Conservation (phyloP, 352 stramenopile genomes). For the Blastocystis sp. region DNA sequence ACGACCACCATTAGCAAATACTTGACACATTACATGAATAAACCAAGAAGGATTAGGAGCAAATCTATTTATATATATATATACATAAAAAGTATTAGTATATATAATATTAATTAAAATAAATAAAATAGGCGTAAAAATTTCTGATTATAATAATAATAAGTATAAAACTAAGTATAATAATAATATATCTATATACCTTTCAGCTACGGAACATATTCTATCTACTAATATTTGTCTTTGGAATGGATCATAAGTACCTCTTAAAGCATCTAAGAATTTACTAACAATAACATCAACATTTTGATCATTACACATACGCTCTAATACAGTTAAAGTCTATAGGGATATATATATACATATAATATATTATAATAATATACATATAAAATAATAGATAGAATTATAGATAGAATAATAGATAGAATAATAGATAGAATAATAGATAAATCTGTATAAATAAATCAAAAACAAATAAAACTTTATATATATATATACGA, state of each 20-base stretch:
- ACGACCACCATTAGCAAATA: conserved; percentile 17
- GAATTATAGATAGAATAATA: no score
- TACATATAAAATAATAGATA: conserved; percentile 90
- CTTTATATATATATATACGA: conserved; percentile 51
- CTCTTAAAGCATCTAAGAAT: conserved; percentile 75
- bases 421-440: no score
- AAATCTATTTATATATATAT: neutral
- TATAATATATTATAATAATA: conserved; percentile 80
- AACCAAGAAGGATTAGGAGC: conserved; percentile 26
- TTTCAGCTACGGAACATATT: conserved; percentile 22
- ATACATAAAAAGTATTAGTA: no score
- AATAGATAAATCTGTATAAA: no score
- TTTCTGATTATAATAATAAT: no score
- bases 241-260: conserved; percentile 82
- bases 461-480: conserved; percentile 96
- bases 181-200: conserved; percentile 2
- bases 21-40: conserved; percentile 28
- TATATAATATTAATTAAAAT: no score
- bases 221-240: conserved; percentile 62
- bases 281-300: conserved; percentile 83
- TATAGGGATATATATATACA: conserved; percentile 67
- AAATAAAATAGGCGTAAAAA: no score
- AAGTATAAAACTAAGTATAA: no score
- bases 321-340: conserved; percentile 21
- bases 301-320: conserved; percentile 33